A percentile compares a stretch with the other conserved stretches of the same genome.
phyloP scores from a whole-genome alignment of 495 filamentous ascomycete genomes.

The Podospora pseudopauciseta region DNA sequence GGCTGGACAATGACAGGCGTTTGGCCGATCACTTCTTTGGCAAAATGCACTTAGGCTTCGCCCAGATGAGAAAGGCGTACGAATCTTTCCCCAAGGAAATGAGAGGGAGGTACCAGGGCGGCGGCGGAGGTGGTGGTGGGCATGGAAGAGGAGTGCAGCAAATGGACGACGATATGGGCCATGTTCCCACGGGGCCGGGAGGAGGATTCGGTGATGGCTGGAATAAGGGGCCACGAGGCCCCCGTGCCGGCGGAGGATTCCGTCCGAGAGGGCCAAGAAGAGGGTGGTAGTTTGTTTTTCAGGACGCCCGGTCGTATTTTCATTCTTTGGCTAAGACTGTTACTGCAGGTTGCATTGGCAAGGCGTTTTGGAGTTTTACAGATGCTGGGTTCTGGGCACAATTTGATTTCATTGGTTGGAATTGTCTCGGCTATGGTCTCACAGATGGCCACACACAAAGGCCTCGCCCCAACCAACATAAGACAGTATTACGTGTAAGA shows the following conservation, averaged over 20 bases:
- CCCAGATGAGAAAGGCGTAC: slow-evolving; percentile 90
- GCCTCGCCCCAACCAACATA: background rate
- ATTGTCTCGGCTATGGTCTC: background rate
- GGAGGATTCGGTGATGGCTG: slow-evolving; percentile 54
- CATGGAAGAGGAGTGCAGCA: slow-evolving; percentile 37
- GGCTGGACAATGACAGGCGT: slow-evolving; percentile 90
- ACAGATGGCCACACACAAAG: background rate
- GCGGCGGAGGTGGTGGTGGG: slow-evolving; percentile 52
- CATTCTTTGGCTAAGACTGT: background rate
- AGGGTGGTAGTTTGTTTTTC: slow-evolving; percentile 34
- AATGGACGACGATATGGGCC: slow-evolving; percentile 41
- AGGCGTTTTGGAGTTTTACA: slow-evolving; percentile 10
- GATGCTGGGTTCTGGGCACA: background rate
- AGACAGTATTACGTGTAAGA: background rate
- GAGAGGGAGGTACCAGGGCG: slow-evolving; percentile 43
- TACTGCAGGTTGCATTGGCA: slow-evolving; percentile 11
- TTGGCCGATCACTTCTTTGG: slow-evolving; percentile 98
- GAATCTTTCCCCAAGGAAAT: slow-evolving; percentile 85
- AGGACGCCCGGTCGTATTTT: background rate
- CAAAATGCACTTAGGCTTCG: slow-evolving; percentile 98
- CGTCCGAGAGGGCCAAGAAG: slow-evolving; percentile 36
- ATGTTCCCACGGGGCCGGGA: slow-evolving; percentile 45
- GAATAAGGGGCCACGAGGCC: slow-evolving; percentile 44
- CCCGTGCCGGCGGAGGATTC: slow-evolving; percentile 42
- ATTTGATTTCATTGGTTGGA: background rate